These are phyloP conservation scores for Calendula officinalis DNA, from an alignment of 129 eudicot genomes.

Conservation along the genomic window DNA sequence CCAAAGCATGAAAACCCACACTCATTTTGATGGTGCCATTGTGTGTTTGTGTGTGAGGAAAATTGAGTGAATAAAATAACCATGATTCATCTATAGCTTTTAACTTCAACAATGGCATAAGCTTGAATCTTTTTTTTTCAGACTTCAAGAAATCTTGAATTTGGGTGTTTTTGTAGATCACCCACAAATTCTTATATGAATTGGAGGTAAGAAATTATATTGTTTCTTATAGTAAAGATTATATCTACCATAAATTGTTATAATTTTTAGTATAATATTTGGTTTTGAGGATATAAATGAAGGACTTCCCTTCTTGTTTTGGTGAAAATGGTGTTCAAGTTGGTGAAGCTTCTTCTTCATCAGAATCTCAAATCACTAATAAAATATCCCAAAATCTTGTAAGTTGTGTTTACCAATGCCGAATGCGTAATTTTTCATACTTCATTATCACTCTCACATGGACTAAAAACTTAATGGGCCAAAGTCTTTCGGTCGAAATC, in stretches of 20 bases:
- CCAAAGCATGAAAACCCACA: constrained; percentile 32
- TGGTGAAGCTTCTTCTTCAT: constrained; percentile 45
- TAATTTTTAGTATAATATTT: background rate
- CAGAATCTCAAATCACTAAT: constrained; percentile 16
- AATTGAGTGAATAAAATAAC: constrained; percentile 12
- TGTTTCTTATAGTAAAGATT: background rate
- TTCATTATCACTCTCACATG: constrained; percentile 59
- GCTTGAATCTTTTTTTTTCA: background rate
- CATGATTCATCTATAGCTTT: background rate
- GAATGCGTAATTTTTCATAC: constrained; percentile 33
- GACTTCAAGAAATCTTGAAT: constrained; percentile 10
- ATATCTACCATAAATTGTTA: background rate
- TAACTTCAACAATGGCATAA: constrained; percentile 4
- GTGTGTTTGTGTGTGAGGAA: constrained; percentile 19
- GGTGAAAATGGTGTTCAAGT: constrained; percentile 76
- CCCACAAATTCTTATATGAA: background rate
- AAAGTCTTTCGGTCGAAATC: constrained; percentile 50
- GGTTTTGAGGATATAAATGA: constrained; percentile 35
- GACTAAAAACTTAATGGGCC: constrained; percentile 70
- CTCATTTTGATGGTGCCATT: constrained; percentile 26
- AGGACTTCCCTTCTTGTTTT: constrained; percentile 77
- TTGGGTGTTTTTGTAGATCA: constrained; percentile 3
- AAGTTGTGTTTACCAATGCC: constrained; percentile 59
- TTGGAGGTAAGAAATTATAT: background rate
- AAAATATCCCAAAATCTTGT: constrained; percentile 55